These are phyloP conservation scores for Alternaria burnsii DNA, from an alignment of 2,329 filamentous ascomycete species.

Conservation along the genomic window DNA sequence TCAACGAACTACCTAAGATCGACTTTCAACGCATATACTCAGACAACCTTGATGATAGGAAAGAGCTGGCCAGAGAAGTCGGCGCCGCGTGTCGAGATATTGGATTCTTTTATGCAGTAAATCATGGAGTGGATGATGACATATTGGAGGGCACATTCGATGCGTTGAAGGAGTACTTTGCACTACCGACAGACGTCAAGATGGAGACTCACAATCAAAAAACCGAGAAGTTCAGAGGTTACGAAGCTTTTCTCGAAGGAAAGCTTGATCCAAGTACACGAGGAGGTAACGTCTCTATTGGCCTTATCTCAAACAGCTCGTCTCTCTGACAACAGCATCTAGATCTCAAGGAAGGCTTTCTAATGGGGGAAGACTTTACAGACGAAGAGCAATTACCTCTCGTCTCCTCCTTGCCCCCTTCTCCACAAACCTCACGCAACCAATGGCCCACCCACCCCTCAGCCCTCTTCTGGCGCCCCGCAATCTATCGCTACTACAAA, in stretches of 20 bases:
- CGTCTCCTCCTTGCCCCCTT: constrained; percentile 23
- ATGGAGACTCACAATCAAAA: constrained; percentile 51
- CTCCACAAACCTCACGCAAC: constrained; percentile 33
- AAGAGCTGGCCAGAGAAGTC: constrained; percentile 41
- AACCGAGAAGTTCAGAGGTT: constrained; percentile 46
- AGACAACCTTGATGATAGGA: constrained; percentile 30
- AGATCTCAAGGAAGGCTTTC: constrained; percentile 49
- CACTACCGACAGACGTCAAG: constrained; percentile 41
- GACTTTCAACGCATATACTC: constrained; percentile 44
- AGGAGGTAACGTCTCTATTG: constrained; percentile 32
- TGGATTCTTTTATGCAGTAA: constrained; percentile 47
- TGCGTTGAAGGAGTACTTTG: constrained; percentile 43
- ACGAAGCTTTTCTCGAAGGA: constrained; percentile 49
- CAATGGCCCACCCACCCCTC: constrained; percentile 43
- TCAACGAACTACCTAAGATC: constrained; percentile 40
- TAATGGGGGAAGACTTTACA: constrained; percentile 48
- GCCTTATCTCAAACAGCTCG: neutral
- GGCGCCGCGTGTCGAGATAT: constrained; percentile 45
- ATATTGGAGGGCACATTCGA: constrained; percentile 41
- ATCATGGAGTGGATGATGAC: constrained; percentile 40
- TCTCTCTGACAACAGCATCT: neutral
- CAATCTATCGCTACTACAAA: constrained; percentile 44
- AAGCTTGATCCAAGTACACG: constrained; percentile 47
- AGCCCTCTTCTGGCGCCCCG: constrained; percentile 41
- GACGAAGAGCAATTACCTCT: constrained; percentile 42